phyloP scores from a whole-genome alignment of 805 yeast genomes.

The Candida sanyiensis region DNA sequence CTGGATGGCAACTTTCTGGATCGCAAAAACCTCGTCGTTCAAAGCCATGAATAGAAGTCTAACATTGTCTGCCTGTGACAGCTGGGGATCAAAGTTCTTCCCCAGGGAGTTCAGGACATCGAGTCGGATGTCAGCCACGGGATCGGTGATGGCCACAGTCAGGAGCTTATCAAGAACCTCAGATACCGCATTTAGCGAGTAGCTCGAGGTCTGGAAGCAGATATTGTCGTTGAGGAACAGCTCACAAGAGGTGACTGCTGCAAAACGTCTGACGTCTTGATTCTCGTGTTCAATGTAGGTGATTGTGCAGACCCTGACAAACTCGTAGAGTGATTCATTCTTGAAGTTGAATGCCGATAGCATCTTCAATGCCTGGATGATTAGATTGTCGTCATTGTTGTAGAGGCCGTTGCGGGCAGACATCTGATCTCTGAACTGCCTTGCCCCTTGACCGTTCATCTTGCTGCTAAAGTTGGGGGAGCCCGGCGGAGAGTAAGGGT shows the following conservation, averaged over 20 bases:
- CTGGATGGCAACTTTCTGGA: constrained; percentile 70
- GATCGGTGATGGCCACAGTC: constrained; percentile 83
- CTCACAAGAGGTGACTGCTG: constrained; percentile 77
- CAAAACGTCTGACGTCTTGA: constrained; percentile 73
- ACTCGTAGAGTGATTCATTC: constrained; percentile 74
- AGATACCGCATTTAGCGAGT: constrained; percentile 76
- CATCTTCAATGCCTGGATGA: constrained; percentile 76
- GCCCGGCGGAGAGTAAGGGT: constrained; percentile 77
- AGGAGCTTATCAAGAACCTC: constrained; percentile 78
- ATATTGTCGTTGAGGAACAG: constrained; percentile 76
- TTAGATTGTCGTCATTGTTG: constrained; percentile 39
- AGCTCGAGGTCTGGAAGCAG: constrained; percentile 74
- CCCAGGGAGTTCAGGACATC: constrained; percentile 73
- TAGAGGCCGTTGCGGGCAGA: constrained; percentile 61
- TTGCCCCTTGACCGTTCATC: constrained; percentile 61
- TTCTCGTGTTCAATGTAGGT: constrained; percentile 76
- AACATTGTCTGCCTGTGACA: constrained; percentile 91
- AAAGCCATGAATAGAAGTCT: constrained; percentile 78
- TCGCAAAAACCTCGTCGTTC: constrained; percentile 83
- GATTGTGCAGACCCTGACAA: constrained; percentile 80
- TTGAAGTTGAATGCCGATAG: constrained; percentile 69
- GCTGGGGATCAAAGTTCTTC: constrained; percentile 77
- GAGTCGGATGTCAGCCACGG: constrained; percentile 76
- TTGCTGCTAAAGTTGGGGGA: constrained; percentile 54
- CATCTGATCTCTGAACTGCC: constrained; percentile 71